phyloP scores from a whole-genome alignment of 331 rosid species.

The Quercus tomentella region DNA sequence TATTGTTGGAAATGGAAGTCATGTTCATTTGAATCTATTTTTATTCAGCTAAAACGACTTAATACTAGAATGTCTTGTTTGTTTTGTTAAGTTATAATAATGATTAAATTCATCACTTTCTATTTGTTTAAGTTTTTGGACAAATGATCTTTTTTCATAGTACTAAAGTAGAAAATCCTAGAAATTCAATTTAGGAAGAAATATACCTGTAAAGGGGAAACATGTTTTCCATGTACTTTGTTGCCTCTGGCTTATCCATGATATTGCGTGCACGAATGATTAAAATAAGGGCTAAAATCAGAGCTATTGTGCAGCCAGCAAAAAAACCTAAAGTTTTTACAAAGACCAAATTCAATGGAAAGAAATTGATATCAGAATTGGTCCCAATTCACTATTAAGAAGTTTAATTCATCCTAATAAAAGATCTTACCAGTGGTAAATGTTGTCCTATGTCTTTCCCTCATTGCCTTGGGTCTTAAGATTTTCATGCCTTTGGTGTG shows the following conservation, averaged over 20 bases:
- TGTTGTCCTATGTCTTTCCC: constrained; percentile 56
- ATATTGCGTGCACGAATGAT: constrained; percentile 35
- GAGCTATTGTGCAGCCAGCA: constrained; percentile 61
- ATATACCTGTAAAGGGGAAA: constrained; percentile 70
- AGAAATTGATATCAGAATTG: not conserved
- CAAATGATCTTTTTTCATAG: too few relatives aligned
- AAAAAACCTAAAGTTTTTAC: constrained; percentile 49
- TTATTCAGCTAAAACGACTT: not conserved
- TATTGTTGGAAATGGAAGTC: too few relatives aligned
- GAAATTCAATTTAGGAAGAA: not conserved
- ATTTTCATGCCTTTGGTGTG: constrained; percentile 53
- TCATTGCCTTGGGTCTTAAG: constrained; percentile 56
- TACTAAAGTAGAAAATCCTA: too few relatives aligned
- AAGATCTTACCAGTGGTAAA: constrained; percentile 52
- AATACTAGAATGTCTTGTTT: too few relatives aligned
- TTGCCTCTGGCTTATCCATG: constrained; percentile 21
- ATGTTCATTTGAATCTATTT: too few relatives aligned
- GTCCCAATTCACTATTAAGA: not conserved
- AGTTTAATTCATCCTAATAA: not conserved
- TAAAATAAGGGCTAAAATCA: constrained; percentile 44
- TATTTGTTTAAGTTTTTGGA: too few relatives aligned
- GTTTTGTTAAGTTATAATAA: too few relatives aligned
- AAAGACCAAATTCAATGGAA: not conserved
- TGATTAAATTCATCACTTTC: too few relatives aligned
- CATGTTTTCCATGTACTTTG: constrained; percentile 58